Conservation (phyloP, 805 yeast species). For the Kuraishia borneana region DNA sequence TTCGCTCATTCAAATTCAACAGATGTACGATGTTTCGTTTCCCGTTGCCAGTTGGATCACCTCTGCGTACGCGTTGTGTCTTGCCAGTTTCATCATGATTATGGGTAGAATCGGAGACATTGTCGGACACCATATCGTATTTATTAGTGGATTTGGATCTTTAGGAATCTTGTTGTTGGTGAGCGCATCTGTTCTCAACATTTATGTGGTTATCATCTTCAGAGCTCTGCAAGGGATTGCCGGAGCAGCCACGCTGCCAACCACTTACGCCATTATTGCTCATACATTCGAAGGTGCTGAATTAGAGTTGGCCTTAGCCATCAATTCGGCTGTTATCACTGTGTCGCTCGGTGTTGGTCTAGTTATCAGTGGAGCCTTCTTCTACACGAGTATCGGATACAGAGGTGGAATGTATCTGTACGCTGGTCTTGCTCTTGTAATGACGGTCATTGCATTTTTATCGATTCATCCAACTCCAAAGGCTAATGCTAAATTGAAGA, state of each 20-base stretch:
- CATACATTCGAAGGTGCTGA: conserved; percentile 15
- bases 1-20: conserved; percentile 2
- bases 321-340: conserved; percentile 15
- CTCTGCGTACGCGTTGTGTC: conserved; percentile 23
- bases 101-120: conserved; percentile 25
- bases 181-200: neutral
- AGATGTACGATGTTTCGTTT: neutral
- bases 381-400: conserved; percentile 23
- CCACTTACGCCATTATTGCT: conserved; percentile 21
- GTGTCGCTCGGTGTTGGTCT: conserved; percentile 26
- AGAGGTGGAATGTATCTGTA: conserved; percentile 25
- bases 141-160: conserved; percentile 12
- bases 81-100: conserved; percentile 24
- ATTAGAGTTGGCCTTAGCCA: conserved; percentile 15
- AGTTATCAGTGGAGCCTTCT: conserved; percentile 33
- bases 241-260: conserved; percentile 22
- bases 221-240: conserved; percentile 26
- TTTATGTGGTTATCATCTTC: conserved; percentile 22
- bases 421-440: conserved; percentile 19
- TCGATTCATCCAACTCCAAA: conserved; percentile 17
- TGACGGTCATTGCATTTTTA: conserved; percentile 14
- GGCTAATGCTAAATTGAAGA: conserved; percentile 8
- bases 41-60: conserved; percentile 17
- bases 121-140: conserved; percentile 19
- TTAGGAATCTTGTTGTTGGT: conserved; percentile 8